Evolutionary conservation across 257 asterid species (phyloP), one percentile per base, ranked within the genome.

Genomic region (Gentiana macrophylla): DNA sequence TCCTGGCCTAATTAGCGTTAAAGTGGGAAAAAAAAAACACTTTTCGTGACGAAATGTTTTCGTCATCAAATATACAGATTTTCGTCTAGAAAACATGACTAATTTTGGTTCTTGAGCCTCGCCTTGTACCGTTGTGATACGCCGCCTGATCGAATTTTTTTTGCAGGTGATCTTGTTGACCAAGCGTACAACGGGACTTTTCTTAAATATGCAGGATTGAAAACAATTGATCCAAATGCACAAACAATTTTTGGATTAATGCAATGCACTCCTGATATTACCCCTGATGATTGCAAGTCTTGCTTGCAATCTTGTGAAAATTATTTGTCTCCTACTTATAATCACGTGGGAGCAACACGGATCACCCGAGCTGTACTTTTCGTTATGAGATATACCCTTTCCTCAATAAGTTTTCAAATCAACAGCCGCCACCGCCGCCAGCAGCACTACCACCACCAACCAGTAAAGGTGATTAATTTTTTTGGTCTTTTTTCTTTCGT

Each of bases 191-290:
- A 49, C 8, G 60, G 15, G n/a, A 33, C 10, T 13, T 8, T 62
- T 0, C 10, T 53, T 8, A 46, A 46, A 32, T 64, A 47, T 56
- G 71, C 63, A 0, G 54, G 55, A 13, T 12, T 32, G 32, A 49
- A 32, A 8, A 4, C 15, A 2, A 6, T 44, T 0, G 53, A 48
- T 13, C 1, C 49, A 0, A 4, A 15, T 6, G 3, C 11, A 11
- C 33, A 6, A 32, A 68, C 1, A 2, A 0, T 68, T 2, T 68
- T 51, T 33, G 15, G 48, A 24, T 61, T 68, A 0, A 69, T 35
- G 3, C 69, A 69, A 57, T 68, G 73, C 44, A 56, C 69, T 7
- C 69, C 68, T 5, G 73, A 68, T 57, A 41, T 68, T 43, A 52
- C 74, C 4, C 11, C 3, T 3, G 1, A 12, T 3, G 68, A 70